Base-by-base conservation (phyloP, 305 asterid genomes). In the Salvia sclarea region DNA sequence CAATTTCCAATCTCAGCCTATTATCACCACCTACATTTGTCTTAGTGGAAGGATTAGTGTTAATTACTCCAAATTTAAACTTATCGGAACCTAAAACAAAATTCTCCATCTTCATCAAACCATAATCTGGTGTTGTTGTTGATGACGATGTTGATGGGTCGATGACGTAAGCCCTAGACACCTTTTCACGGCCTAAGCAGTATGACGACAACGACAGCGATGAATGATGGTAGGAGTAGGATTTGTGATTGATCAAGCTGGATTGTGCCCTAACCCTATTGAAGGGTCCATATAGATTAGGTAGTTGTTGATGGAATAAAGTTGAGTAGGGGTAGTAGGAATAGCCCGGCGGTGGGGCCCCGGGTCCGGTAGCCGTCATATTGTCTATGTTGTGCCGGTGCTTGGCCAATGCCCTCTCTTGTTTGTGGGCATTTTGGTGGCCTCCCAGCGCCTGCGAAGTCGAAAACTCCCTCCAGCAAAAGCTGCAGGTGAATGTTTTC, bases 371-470 rank as follows among this genome's bases (percentile, higher is more conserved):
- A 21, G 53, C 69, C 25, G 84, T 28, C 70, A 74, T 28, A 24
- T 75, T 78, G 35, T 60, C 83, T 60, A 59, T 50, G 18, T 71
- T 85, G 17, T 84, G 81, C 14, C 78, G 76, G 61, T 82, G 84
- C 76, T 87, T 89, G 28, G 86, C 84, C 52, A 74, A 12, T 2
- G 89, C 91, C 2, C 95, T 68, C 75, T 89, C 91, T 70, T 87
- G 87, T 56, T 87, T 89, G 65, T 89, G 95, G 1, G 92, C 96
- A 20, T 89, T 89, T 25, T 89, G 96, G 59, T 89, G 96, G 40
- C 96, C 96, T 6, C 95, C 96, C 64, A 87, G 47, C 0, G 96
- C 95, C 41, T 89, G 96, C 0, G 89, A 84, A 17, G 92, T 89
- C 8, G 89, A 84, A 69, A 89, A 89, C 49, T 82, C 87, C 69